Evolutionary conservation across 2,329 filamentous ascomycete genomes (phyloP), one percentile per base, ranked within the genome.

Genomic region (Fusarium torulosum): DNA sequence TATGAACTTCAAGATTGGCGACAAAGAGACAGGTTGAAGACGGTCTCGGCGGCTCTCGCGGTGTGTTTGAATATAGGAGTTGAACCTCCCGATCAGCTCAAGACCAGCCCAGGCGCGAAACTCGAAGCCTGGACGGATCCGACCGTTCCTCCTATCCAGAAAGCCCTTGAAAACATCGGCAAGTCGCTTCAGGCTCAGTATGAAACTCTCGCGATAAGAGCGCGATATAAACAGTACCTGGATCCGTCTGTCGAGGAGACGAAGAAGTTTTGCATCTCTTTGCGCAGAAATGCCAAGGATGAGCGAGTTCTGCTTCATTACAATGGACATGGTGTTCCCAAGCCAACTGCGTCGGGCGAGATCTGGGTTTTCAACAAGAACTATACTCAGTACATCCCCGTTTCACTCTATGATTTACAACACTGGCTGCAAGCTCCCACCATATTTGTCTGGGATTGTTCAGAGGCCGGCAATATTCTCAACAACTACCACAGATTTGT

Each of bases 331-430:
- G 96, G 96, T 45, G 96, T 99, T 13, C 96, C 96, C 2, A 93
- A 97, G 75, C 96, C 96, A 4, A 99, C 96, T 1, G 89, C 92
- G 4, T 97, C 95, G 6, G 96, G 96, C 15, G 96, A 99, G 78
- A 97, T 99, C 20, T 99, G 96, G 96, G 96, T 98, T 7, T 99
- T 99, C 79, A 99, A 99, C 80, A 95, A 96, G 72, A 98, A 93
- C 71, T 99, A 97, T 77, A 99, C 96, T 0, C 96, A 99, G 79
- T 99, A 99, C 76, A 99, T 99, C 41, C 96, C 96, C 0, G 92
- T 99, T 42, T 97, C 95, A 1, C 83, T 99, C 10, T 97, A 97
- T 74, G 96, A 99, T 76, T 82, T 99, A 43, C 95, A 98, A 79
- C 91, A 92, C 59, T 99, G 96, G 96, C 88, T 99, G 9, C 94